Base-by-base conservation (phyloP, 306 rosid genomes). In the Inga laurina region DNA sequence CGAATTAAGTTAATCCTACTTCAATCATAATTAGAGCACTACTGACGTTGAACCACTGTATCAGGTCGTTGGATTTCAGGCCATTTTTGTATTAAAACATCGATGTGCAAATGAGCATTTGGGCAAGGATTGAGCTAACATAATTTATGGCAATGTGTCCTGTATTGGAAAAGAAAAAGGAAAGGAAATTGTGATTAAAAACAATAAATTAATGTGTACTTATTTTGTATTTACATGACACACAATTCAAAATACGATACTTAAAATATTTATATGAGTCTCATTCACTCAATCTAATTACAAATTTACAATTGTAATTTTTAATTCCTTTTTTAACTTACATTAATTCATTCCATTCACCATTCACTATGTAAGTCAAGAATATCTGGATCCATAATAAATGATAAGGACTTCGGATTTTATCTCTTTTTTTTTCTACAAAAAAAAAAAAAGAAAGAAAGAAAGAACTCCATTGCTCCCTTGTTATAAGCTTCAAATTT, bases 381-480 rank as follows among this genome's bases (percentile, higher is more conserved):
- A 49, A 12, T 49, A 49, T 49, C 56, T 13, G 15, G 19, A 2
- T 49, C 6, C 0, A 49, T 49, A 15, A 49, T 49, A 14, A 49
- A 4, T 15, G 56, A 52, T 52, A 3, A 16, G 22, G 22, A 52
- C 2, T 52, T 16, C 5, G 56, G 43, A 39, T 39, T 8, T 39
- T 8, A 39, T 39, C 8, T 39, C 0, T 39, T 39, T 39, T 39
- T 39, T 39, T 39, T 39, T 39, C 43, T 39, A 7, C 6, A 6
- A 39, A 5, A 39, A 39, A 6, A 37, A 37, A 37, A 37, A 37
- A n/a, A n/a, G n/a, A n/a, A n/a, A n/a, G n/a, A n/a, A n/a, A n/a
- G n/a, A n/a, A 37, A 3, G 3, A 0, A 39, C 8, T 1, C 8
- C 0, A 7, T 37, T 7, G 7, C 43, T 39, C 0, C 0, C 6